phyloP scores from a whole-genome alignment of 2,329 filamentous ascomycete species.

The Arthrobotrys sinensis region DNA sequence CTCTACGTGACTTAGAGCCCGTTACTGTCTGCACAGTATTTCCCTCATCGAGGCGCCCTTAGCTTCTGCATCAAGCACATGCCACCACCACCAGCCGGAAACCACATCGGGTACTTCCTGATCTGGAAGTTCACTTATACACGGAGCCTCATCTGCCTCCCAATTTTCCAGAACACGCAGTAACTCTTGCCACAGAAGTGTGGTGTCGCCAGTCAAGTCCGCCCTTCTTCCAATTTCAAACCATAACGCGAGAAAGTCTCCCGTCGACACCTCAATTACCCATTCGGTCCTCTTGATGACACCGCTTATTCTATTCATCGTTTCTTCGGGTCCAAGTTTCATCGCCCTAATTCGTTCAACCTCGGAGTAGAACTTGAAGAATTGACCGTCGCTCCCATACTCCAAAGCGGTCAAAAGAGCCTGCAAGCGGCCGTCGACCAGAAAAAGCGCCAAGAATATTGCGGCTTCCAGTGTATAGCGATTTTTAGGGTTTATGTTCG shows the following conservation, averaged over 20 bases:
- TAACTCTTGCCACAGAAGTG: background rate
- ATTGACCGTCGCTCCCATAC: too few species aligned
- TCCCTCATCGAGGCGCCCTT: too few species aligned
- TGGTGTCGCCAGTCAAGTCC: conserved; percentile 1
- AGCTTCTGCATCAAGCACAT: too few species aligned
- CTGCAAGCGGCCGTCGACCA: conserved; percentile 23
- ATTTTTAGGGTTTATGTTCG: too few species aligned
- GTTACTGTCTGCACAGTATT: too few species aligned
- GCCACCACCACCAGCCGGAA: too few species aligned
- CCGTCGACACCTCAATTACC: background rate
- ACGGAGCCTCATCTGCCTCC: background rate
- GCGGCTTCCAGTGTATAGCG: conserved; percentile 5
- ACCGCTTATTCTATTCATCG: background rate
- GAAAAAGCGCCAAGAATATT: background rate
- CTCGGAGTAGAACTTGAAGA: too few species aligned
- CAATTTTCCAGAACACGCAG: conserved; percentile 4
- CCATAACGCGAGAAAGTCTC: conserved; percentile 22
- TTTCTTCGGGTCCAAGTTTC: background rate
- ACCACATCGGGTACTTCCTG: too few species aligned
- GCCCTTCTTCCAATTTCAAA: conserved; percentile 26
- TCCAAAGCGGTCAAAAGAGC: background rate
- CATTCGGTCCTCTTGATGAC: background rate
- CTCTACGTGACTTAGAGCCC: background rate
- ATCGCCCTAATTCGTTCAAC: too few species aligned
- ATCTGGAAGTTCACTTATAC: background rate